These are phyloP conservation scores for Planoprotostelium fungivorum DNA, from an alignment of 78 protist genomes.

Conservation along the genomic window DNA sequence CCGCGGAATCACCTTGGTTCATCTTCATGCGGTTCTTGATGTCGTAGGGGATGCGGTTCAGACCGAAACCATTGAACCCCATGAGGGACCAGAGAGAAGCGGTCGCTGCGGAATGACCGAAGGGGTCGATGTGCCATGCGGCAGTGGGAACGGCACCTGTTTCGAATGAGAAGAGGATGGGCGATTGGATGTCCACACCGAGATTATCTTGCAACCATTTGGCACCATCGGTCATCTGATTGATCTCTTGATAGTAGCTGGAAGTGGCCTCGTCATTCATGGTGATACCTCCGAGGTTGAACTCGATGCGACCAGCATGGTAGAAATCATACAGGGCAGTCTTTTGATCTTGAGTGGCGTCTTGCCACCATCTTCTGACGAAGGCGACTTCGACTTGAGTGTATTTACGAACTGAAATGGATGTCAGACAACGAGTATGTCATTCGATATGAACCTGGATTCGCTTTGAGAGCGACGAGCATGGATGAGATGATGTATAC, in stretches of 20 bases:
- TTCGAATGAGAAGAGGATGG: background rate
- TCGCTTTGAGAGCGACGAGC: background rate
- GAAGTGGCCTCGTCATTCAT: background rate
- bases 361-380: background rate
- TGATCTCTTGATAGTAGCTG: background rate
- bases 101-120: conserved; percentile 25
- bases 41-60: conserved; percentile 14
- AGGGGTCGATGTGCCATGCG: conserved; percentile 51
- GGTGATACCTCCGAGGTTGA: background rate
- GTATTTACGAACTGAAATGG: background rate
- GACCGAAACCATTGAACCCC: conserved; percentile 20
- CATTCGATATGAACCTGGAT: background rate
- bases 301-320: background rate
- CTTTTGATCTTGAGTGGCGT: background rate
- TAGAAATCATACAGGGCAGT: background rate
- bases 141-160: background rate
- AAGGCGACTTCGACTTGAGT: background rate
- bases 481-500: background rate
- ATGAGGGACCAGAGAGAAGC: conserved; percentile 22
- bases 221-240: background rate
- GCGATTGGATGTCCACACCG: background rate
- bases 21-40: conserved; percentile 9
- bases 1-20: background rate
- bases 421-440: background rate
- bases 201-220: background rate